A percentile compares a stretch with the other conserved stretches of the same genome.
Conservation (phyloP, 345 rosid species). For the Gynandropsis gynandra region DNA sequence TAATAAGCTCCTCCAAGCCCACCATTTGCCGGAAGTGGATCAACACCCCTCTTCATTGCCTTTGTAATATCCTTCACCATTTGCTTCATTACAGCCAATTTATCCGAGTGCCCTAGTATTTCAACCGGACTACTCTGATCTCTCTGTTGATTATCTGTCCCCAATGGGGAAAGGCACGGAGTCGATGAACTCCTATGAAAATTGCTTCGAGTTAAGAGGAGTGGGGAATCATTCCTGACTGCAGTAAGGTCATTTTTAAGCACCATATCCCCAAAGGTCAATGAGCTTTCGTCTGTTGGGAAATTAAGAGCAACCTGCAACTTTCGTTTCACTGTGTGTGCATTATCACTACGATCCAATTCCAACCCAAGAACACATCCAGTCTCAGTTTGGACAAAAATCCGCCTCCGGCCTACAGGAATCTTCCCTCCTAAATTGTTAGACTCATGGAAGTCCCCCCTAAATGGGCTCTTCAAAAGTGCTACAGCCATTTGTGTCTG, state of each 20-base stretch:
- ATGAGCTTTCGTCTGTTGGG: conserved; percentile 58
- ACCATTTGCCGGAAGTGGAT: conserved; percentile 46
- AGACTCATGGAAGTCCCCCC: conserved; percentile 48
- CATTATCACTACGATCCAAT: conserved; percentile 71
- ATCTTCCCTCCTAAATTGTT: conserved; percentile 43
- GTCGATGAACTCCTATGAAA: conserved; percentile 73
- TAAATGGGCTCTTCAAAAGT: conserved; percentile 52
- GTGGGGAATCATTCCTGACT: conserved; percentile 66
- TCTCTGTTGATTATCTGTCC: conserved; percentile 55
- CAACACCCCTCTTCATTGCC: conserved; percentile 52
- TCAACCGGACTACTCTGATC: conserved; percentile 73
- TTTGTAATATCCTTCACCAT: conserved; percentile 64
- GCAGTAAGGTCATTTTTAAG: conserved; percentile 74
- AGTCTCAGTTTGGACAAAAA: conserved; percentile 78
- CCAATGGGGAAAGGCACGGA: conserved; percentile 62
- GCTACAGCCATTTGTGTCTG: conserved; percentile 88
- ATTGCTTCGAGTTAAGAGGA: conserved; percentile 60
- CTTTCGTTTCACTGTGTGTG: conserved; percentile 75
- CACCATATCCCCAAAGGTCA: conserved; percentile 73
- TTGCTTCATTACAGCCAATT: conserved; percentile 37
- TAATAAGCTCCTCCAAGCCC: conserved; percentile 80
- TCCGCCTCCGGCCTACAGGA: conserved; percentile 61
- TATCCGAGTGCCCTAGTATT: conserved; percentile 60
- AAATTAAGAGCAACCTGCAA: conserved; percentile 70
- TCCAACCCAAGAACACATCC: conserved; percentile 85